phyloP scores from a whole-genome alignment of 495 filamentous ascomycete genomes.

The Trichoderma orchidacearum region DNA sequence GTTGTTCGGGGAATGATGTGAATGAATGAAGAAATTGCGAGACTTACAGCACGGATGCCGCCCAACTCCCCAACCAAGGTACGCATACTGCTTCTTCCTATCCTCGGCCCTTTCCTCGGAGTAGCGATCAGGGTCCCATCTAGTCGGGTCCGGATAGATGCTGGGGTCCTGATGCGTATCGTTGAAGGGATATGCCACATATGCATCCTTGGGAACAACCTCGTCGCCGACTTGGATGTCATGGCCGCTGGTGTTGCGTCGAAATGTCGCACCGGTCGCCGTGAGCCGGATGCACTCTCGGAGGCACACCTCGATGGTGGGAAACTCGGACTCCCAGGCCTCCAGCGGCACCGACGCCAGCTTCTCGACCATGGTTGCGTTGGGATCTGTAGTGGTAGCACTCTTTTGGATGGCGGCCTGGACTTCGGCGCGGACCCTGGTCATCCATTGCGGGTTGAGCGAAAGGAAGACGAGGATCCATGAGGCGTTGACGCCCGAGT shows the following conservation, averaged over 20 bases:
- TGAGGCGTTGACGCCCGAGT: conserved; percentile 31
- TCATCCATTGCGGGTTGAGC: conserved; percentile 22
- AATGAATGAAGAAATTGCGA: no score
- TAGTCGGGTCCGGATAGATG: conserved; percentile 25
- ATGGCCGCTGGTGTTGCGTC: conserved; percentile 21
- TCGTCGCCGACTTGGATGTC: conserved; percentile 25
- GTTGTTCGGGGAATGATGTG: no score
- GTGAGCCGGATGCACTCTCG: conserved; percentile 28
- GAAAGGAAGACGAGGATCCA: conserved; percentile 25
- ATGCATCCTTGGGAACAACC: conserved; percentile 26
- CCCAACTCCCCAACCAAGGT: no score
- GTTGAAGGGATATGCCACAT: conserved; percentile 5
- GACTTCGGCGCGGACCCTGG: conserved; percentile 22
- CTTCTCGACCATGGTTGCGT: conserved; percentile 22
- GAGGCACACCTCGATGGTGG: conserved; percentile 26
- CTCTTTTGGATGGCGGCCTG: conserved; percentile 19
- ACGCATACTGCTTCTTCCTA: no score
- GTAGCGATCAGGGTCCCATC: conserved; percentile 36
- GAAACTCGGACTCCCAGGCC: conserved; percentile 32
- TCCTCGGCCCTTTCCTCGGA: no score
- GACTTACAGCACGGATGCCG: no score
- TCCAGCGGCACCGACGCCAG: conserved; percentile 23
- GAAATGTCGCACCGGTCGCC: conserved; percentile 13
- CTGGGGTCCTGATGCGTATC: conserved; percentile 16
- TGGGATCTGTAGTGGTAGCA: conserved; percentile 11